Evolutionary conservation across 495 filamentous ascomycete species (phyloP).

Genomic region (Lasiosphaeria miniovina): DNA sequence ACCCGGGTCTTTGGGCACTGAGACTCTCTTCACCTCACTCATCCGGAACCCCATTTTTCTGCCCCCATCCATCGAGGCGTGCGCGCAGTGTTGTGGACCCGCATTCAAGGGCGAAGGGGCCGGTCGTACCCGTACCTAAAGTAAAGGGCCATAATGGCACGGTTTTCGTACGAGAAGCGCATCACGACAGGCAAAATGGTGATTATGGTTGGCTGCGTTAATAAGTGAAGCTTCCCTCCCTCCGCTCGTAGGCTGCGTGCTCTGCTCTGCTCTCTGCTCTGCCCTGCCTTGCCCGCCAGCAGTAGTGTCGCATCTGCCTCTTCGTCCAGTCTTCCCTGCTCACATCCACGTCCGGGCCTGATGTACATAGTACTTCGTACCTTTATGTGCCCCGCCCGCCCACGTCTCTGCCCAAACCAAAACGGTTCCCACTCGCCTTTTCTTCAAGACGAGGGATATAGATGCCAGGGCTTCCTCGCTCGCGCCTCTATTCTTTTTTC

Average conservation of each 20-base stretch:
- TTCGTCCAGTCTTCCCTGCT: not conserved
- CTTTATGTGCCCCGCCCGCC: not conserved
- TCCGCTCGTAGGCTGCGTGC: not conserved
- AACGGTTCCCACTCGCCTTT: not conserved
- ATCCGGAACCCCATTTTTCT: not conserved
- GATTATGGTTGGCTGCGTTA: constrained; percentile 3
- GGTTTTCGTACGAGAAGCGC: not conserved
- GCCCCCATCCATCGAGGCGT: not conserved
- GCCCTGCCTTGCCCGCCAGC: not conserved
- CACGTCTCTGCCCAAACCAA: not conserved
- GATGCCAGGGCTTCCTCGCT: too few species aligned
- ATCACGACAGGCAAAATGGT: not conserved
- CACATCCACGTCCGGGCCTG: not conserved
- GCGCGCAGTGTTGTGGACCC: too few species aligned
- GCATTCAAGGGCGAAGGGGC: not conserved
- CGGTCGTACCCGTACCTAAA: not conserved
- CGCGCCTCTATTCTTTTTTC: too few species aligned
- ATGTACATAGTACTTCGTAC: not conserved
- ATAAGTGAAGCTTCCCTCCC: not conserved
- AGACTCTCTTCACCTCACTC: not conserved
- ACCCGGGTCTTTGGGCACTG: constrained; percentile 5
- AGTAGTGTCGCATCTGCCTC: not conserved
- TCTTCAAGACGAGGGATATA: too few species aligned
- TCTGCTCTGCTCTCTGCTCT: not conserved
- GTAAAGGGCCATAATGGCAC: not conserved